These are phyloP conservation scores for Wallacemonas rigidus DNA, from an alignment of 208 protist genomes.

Conservation along the genomic window DNA sequence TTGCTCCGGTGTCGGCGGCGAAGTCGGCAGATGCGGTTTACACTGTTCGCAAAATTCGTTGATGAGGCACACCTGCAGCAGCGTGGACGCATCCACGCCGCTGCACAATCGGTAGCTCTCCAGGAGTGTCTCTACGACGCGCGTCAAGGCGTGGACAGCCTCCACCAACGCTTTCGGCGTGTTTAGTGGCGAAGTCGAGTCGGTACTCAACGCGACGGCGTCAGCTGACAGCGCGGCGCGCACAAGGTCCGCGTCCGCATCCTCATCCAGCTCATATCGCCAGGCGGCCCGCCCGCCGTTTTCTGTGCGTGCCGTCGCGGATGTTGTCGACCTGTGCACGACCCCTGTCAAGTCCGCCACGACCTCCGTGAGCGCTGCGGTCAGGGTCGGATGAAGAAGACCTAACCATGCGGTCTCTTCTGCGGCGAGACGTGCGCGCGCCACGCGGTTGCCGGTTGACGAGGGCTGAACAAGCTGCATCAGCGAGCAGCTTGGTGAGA, in stretches of 20 bases:
- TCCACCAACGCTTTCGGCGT: background rate
- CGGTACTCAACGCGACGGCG: no score
- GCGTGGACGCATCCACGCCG: slow-evolving; percentile 14
- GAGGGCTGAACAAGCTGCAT: slow-evolving; percentile 35
- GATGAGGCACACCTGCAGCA: slow-evolving; percentile 15
- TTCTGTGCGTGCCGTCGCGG: slow-evolving; percentile 15
- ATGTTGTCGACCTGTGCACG: no score
- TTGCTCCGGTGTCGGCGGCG: background rate
- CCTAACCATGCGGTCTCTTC: no score
- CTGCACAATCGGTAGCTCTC: slow-evolving; percentile 10
- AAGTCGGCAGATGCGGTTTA: background rate
- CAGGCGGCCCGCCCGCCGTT: slow-evolving; percentile 23
- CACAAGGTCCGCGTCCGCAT: slow-evolving; percentile 16
- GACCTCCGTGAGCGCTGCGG: no score
- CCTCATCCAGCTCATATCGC: slow-evolving; percentile 65
- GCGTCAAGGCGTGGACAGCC: background rate
- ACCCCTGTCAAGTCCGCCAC: no score
- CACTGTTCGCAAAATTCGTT: slow-evolving; percentile 16
- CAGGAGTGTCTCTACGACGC: background rate
- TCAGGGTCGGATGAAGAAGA: no score
- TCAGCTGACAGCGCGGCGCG: background rate
- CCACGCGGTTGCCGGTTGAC: background rate
- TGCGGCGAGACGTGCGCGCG: no score
- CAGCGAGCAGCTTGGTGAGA: slow-evolving; percentile 46
- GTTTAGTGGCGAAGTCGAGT: background rate